These are phyloP conservation scores for Ogataea thermomethanolica DNA, from an alignment of 805 yeast genomes.

Conservation along the genomic window DNA sequence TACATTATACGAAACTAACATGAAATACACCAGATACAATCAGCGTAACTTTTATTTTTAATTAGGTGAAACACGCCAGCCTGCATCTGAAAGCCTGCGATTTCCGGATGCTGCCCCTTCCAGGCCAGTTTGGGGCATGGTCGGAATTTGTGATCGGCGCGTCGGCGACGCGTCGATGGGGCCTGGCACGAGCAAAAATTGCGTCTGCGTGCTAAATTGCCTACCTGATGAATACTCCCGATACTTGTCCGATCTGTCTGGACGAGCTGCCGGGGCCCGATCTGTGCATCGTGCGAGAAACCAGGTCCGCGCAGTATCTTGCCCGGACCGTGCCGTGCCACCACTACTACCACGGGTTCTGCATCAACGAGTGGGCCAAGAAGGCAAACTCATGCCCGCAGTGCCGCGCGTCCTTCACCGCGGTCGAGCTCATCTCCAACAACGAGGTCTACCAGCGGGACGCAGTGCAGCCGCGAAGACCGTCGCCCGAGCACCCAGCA, in stretches of 20 bases:
- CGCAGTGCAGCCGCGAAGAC: conserved; percentile 22
- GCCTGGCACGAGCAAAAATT: background rate
- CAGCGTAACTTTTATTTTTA: background rate
- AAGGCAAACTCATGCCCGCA: conserved; percentile 37
- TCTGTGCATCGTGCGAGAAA: conserved; percentile 14
- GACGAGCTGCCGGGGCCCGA: conserved; percentile 24
- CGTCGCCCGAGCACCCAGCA: conserved; percentile 16
- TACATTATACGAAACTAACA: background rate
- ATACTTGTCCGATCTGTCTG: conserved; percentile 32
- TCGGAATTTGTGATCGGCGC: background rate
- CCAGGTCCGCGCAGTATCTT: conserved; percentile 24
- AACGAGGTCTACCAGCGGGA: conserved; percentile 17
- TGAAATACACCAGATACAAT: background rate
- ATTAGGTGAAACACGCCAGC: background rate
- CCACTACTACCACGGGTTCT: conserved; percentile 35
- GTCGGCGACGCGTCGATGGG: conserved; percentile 4
- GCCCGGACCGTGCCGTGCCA: conserved; percentile 33
- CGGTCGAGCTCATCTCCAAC: conserved; percentile 20
- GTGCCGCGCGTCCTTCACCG: conserved; percentile 28
- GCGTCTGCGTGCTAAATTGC: background rate
- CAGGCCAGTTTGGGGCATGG: background rate
- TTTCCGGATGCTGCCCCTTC: conserved; percentile 3
- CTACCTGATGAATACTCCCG: conserved; percentile 4
- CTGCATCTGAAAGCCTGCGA: background rate
- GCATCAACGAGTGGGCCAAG: conserved; percentile 35